phyloP scores from a whole-genome alignment of 345 rosid species.

The Brassica nigra region DNA sequence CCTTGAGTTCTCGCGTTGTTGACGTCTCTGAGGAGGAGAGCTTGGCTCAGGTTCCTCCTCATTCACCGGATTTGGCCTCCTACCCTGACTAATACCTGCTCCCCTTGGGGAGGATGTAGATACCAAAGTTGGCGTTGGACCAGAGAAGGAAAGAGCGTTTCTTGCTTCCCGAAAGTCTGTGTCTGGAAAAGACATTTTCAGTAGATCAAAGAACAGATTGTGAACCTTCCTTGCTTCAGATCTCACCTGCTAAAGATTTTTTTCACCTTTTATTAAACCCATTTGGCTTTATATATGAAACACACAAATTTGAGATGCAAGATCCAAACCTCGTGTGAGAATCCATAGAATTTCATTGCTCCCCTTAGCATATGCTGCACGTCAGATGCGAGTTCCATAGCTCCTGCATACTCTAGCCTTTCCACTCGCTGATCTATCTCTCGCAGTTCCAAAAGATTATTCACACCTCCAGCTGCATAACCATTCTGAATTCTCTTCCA shows the following conservation, averaged over 20 bases:
- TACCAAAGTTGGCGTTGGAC: conserved; percentile 51
- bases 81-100: conserved; percentile 54
- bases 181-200: conserved; percentile 93
- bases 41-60: conserved; percentile 64
- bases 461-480: conserved; percentile 64
- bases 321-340: conserved; percentile 85
- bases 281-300: conserved; percentile 18
- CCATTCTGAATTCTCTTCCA: conserved; percentile 88
- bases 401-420: conserved; percentile 72
- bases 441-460: conserved; percentile 71
- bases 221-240: conserved; percentile 97
- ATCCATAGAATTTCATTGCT: conserved; percentile 82
- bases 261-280: not conserved
- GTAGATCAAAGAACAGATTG: conserved; percentile 89
- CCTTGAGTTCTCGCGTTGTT: conserved; percentile 69
- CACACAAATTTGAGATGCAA: conserved; percentile 3
- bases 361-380: conserved; percentile 87
- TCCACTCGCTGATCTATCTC: conserved; percentile 90
- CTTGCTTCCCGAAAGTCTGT: conserved; percentile 84
- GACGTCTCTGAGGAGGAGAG: conserved; percentile 52
- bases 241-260: conserved; percentile 61
- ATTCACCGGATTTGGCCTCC: conserved; percentile 57
- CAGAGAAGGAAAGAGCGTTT: conserved; percentile 66
- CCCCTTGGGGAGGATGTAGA: conserved; percentile 63
- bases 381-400: conserved; percentile 87